These are phyloP conservation scores for Paramecium octaurelia DNA, from an alignment of 73 alveolate species.

Conservation along the genomic window DNA sequence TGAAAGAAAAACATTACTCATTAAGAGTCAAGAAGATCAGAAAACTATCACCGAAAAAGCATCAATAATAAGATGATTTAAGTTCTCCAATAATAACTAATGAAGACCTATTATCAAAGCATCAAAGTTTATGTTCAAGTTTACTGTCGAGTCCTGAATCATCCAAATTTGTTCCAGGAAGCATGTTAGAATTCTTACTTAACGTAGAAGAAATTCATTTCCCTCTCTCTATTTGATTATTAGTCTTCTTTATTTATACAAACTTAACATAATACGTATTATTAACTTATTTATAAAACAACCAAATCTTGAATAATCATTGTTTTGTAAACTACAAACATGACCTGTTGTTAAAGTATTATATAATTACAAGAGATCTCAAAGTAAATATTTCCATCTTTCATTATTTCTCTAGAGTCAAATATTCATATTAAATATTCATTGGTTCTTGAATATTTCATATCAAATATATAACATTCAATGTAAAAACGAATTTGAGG, in stretches of 20 bases:
- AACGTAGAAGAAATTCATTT: neutral
- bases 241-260: neutral
- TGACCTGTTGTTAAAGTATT: neutral
- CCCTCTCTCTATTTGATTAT: neutral
- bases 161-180: neutral
- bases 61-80: neutral
- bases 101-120: neutral
- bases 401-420: neutral
- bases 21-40: neutral
- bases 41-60: neutral
- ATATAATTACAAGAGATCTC: neutral
- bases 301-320: neutral
- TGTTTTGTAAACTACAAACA: neutral
- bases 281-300: neutral
- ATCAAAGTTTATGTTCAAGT: neutral
- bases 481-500: neutral
- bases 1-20: neutral
- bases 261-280: neutral
- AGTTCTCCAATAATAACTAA: neutral
- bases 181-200: neutral
- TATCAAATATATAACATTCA: neutral
- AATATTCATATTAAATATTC: neutral
- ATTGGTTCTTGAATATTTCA: neutral
- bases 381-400: neutral
- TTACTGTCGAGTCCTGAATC: conserved; percentile 23